Conservation (phyloP, 805 yeast species). For the Pichia ethanolica region DNA sequence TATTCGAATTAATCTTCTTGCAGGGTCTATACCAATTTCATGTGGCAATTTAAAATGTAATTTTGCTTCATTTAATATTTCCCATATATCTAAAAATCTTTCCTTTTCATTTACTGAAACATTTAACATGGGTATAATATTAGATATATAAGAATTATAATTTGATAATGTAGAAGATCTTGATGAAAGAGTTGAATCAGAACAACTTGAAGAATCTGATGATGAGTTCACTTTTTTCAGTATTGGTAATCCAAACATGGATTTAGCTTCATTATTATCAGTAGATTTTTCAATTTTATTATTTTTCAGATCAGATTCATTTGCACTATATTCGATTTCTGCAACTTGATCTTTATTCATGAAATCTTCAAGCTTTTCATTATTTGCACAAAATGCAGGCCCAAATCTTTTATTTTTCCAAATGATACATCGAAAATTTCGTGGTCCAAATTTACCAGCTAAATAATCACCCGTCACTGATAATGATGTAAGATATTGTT, state of each 20-base stretch:
- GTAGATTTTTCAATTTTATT: neutral
- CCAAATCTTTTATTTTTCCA: constrained; percentile 15
- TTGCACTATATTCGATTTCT: too few species aligned
- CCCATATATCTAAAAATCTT: constrained; percentile 6
- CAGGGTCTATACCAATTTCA: constrained; percentile 17
- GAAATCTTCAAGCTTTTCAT: constrained; percentile 4
- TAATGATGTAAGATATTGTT: constrained; percentile 15
- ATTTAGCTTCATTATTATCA: neutral
- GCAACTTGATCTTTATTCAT: neutral
- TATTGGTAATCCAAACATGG: neutral
- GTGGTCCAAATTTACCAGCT: constrained; percentile 19
- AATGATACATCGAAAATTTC: constrained; percentile 12
- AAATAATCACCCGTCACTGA: constrained; percentile 19
- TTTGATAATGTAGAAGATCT: neutral
- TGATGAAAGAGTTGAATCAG: neutral
- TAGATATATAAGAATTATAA: too few species aligned
- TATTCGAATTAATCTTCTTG: constrained; percentile 13
- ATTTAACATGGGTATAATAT: constrained; percentile 3
- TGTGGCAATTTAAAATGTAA: constrained; percentile 22
- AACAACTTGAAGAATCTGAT: neutral
- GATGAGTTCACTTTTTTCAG: neutral
- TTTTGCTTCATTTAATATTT: constrained; percentile 15
- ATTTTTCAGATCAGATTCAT: neutral
- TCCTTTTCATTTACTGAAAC: neutral
- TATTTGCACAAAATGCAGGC: constrained; percentile 16